phyloP scores from a whole-genome alignment of 495 filamentous ascomycete species.

The Daldinia bambusicola region DNA sequence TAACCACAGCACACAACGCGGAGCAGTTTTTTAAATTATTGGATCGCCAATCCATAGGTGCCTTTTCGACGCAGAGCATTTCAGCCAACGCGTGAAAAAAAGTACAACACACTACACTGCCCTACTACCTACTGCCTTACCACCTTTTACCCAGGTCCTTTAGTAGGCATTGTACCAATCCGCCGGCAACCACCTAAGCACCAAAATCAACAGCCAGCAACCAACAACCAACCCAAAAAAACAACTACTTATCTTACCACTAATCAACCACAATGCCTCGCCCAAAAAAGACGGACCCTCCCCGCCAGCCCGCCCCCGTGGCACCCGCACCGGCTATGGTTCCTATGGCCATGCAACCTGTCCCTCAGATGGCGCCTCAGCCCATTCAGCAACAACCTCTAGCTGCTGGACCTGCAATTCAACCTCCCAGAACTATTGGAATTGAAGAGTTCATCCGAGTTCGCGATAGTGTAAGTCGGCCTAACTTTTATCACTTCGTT shows the following conservation, averaged over 20 bases:
- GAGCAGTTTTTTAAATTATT: conserved; percentile 2
- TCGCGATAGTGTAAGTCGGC: conserved; percentile 60
- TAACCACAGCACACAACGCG: not conserved
- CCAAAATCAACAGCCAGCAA: not conserved
- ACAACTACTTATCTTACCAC: not conserved
- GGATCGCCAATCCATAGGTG: conserved; percentile 1
- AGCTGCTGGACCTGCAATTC: conserved; percentile 39
- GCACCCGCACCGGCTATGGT: conserved; percentile 47
- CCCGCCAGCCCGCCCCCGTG: conserved; percentile 50
- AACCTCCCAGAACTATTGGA: conserved; percentile 56
- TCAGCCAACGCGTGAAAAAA: conserved; percentile 11
- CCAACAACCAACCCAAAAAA: not conserved
- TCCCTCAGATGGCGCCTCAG: conserved; percentile 42
- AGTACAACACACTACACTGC: not conserved
- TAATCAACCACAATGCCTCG: conserved; percentile 54
- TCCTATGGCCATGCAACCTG: conserved; percentile 44
- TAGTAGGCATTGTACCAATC: no score
- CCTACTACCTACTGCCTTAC: no score
- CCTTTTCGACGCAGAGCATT: not conserved
- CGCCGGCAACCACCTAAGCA: not conserved
- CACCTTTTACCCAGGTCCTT: no score
- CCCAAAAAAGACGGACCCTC: conserved; percentile 60
- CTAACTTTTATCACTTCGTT: conserved; percentile 24
- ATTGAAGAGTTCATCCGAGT: conserved; percentile 61
- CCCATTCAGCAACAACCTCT: conserved; percentile 46